Base-by-base conservation (phyloP, 345 rosid species). In the Mangifera indica region DNA sequence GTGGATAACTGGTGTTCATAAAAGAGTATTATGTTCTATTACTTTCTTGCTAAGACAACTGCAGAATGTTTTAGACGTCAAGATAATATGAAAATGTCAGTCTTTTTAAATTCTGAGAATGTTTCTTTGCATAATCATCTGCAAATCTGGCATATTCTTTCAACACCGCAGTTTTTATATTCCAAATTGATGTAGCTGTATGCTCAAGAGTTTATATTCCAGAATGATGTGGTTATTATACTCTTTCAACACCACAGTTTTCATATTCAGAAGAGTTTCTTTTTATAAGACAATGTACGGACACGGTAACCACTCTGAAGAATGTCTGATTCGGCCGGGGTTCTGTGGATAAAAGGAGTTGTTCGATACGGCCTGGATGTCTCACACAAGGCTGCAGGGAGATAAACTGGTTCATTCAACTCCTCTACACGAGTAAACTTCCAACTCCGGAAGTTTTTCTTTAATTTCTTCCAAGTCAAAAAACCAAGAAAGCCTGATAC, bases 401-500 rank as follows among this genome's bases (percentile, higher is more conserved):
- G 74, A 66, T 77, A 74, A 20, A 69, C 70, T 44, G 77, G 34
- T 40, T 55, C 13, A 44, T 40, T 66, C 7, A 77, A 26, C 26
- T 74, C 78, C 2, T 71, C 51, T 7, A 21, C 14, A 13, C 15
- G 0, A 11, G 32, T 7, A 8, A 22, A 57, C 10, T 7, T 22
- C n/a, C 0, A 2, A 21, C 61, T 24, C 32, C 2, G 61, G 13
- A 22, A 57, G 32, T 10, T 75, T 77, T 15, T 17, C 11, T 63
- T 75, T 65, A 10, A 81, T 78, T 51, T 78, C 84, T 52, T 69
- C 26, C 10, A 71, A 32, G 84, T 84, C 80, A 60, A 82, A 73
- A 42, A 82, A 78, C 86, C 86, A 84, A 29, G 74, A 34, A 56
- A 82, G 74, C 17, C 73, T 67, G 32, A 81, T 70, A 53, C 70